phyloP scores from a whole-genome alignment of 139 green algal species.

The Deuterostichococcus epilithicus region DNA sequence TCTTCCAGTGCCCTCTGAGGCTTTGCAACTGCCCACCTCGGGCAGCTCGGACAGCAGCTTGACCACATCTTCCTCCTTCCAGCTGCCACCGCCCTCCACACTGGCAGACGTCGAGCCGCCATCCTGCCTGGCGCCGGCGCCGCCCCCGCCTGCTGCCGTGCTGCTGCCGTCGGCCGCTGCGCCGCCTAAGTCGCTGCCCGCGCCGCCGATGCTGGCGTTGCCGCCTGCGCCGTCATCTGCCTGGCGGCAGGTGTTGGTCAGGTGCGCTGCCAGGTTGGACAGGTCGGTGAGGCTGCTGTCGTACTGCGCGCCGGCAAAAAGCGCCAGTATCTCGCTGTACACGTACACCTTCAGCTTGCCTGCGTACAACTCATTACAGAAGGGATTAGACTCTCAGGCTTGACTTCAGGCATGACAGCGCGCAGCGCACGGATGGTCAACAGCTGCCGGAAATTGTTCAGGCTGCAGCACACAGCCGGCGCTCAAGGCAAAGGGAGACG shows the following conservation, averaged over 20 bases:
- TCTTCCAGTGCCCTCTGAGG: too few relatives aligned
- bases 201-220: neutral
- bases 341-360: constrained; percentile 31
- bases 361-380: too few relatives aligned
- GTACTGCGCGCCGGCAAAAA: constrained; percentile 27
- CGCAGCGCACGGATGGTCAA: too few relatives aligned
- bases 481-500: too few relatives aligned
- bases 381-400: too few relatives aligned
- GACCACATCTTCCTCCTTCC: constrained; percentile 16
- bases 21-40: constrained; percentile 14
- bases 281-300: constrained; percentile 11
- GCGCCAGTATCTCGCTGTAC: constrained; percentile 26
- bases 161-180: neutral
- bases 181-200: neutral
- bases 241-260: constrained; percentile 48
- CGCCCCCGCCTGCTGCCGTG: neutral
- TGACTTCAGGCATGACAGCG: too few relatives aligned
- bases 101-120: too few relatives aligned
- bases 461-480: too few relatives aligned
- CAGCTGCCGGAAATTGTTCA: too few relatives aligned
- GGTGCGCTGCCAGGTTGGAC: constrained; percentile 27
- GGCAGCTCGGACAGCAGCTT: constrained; percentile 37
- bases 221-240: neutral
- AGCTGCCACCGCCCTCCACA: neutral
- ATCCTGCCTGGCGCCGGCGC: neutral